Evolutionary conservation across 257 asterid species (phyloP).

Genomic region (Plectranthus barbatus): DNA sequence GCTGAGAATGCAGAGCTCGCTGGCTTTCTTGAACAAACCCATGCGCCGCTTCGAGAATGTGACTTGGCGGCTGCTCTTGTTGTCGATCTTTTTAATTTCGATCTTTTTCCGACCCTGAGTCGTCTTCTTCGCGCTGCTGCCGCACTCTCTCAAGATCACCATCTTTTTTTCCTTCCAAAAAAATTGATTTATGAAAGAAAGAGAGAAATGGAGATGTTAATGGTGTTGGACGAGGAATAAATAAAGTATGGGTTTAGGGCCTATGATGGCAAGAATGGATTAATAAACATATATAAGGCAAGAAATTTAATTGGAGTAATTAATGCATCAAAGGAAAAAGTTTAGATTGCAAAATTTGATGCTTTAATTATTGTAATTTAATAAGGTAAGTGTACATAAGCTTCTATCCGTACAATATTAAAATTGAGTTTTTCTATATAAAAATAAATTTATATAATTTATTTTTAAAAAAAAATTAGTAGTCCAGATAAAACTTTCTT

Average conservation of each 20-base stretch:
- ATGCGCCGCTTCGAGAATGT: constrained; percentile 41
- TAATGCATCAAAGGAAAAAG: background rate
- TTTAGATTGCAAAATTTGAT: no score
- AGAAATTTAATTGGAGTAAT: background rate
- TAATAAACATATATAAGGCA: background rate
- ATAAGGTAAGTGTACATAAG: no score
- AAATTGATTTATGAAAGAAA: background rate
- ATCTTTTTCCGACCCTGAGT: constrained; percentile 32
- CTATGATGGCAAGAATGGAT: no score
- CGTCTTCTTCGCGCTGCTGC: constrained; percentile 17
- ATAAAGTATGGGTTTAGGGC: no score
- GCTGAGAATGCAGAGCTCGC: constrained; percentile 31
- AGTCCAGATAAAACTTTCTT: no score
- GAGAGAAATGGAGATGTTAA: background rate
- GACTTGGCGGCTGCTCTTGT: constrained; percentile 25
- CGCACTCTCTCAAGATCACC: constrained; percentile 10
- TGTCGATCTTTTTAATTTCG: constrained; percentile 36
- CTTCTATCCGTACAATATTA: no score
- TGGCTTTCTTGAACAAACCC: constrained; percentile 40
- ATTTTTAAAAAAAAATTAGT: no score
- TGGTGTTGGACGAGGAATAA: no score
- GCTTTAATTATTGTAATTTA: no score
- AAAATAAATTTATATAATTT: no score
- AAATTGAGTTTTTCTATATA: no score
- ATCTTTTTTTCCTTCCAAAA: constrained; percentile 1